Evolutionary conservation across 2,329 filamentous ascomycete genomes (phyloP), one percentile per base, ranked within the genome.

Genomic region (Fusarium lateritium): DNA sequence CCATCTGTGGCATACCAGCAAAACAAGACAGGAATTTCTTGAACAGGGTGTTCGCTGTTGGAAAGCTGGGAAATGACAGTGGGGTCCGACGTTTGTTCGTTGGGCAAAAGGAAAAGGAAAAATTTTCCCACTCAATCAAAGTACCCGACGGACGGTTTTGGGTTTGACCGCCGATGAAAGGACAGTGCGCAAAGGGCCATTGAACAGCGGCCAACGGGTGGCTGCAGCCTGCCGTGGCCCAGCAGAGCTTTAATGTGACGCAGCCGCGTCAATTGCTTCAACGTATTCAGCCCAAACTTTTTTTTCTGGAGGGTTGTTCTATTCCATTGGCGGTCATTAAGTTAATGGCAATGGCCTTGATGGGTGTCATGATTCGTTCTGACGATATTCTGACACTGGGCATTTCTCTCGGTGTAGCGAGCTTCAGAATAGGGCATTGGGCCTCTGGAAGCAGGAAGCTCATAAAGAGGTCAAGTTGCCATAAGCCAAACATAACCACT

Each of bases 401-500:
- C 39, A 9, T 36, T 10, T 38, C 14, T 31, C 21, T 42, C 34
- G 21, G 39, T 17, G n/a, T 14, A 39, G 21, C 28, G 50, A 22
- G 24, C 36, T 53, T 36, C 24, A 36, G 21, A 21, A 19, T 13
- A 42, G 24, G n/a, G 43, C 10, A 45, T 45, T n/a, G 24, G 26
- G 38, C 14, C 21, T 11, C 31, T 36, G 21, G 34, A 36, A 44
- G 22, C 44, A 9, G 28, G 26, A 62, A 43, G 43, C 58, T 71
- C 40, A 40, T 68, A 65, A 61, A 67, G 62, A 65, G 62, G 65
- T 64, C 46, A 69, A 71, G 65, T 71, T 71, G 53, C 34, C 56
- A 38, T 54, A 17, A 42, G 47, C 24, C 45, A 49, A 26, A 14
- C 24, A 14, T 46, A 53, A 34, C 26, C 54, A 50, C 60, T 45